Evolutionary conservation across 768 basidiomycete species (phyloP).

Genomic region (Rhizopogon vesiculosus): DNA sequence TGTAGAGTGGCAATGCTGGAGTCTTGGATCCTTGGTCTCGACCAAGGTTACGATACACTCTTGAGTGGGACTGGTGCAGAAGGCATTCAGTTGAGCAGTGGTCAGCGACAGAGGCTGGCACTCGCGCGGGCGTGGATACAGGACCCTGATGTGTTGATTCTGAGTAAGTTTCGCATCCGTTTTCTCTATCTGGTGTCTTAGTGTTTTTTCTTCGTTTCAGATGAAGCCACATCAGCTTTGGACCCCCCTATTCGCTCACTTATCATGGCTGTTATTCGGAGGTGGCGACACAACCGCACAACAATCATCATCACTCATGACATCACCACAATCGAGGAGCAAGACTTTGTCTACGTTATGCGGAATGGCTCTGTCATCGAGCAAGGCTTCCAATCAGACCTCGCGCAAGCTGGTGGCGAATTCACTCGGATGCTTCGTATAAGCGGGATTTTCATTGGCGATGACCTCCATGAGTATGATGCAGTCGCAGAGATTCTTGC

Average conservation of each 20-base stretch:
- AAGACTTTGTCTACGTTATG: constrained; percentile 93
- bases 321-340: constrained; percentile 66
- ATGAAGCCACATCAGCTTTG: constrained; percentile 82
- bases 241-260: constrained; percentile 84
- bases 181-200: neutral
- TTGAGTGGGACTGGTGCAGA: constrained; percentile 48
- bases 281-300: constrained; percentile 68
- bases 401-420: constrained; percentile 60
- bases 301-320: constrained; percentile 79
- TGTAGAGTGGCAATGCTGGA: constrained; percentile 84
- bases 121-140: constrained; percentile 83
- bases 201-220: constrained; percentile 30
- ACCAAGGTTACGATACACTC: constrained; percentile 82
- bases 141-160: constrained; percentile 84
- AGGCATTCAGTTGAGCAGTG: constrained; percentile 81
- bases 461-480: constrained; percentile 30
- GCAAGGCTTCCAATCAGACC: constrained; percentile 75
- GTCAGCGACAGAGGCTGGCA: constrained; percentile 87
- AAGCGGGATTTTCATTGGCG: constrained; percentile 50
- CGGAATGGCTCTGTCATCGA: constrained; percentile 76
- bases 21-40: constrained; percentile 81
- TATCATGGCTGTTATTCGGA: constrained; percentile 69
- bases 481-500: constrained; percentile 44
- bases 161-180: constrained; percentile 53
- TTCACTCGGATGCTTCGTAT: constrained; percentile 69